These are phyloP conservation scores for Wickerhamiella cacticola DNA, from an alignment of 805 yeast genomes.

Conservation along the genomic window DNA sequence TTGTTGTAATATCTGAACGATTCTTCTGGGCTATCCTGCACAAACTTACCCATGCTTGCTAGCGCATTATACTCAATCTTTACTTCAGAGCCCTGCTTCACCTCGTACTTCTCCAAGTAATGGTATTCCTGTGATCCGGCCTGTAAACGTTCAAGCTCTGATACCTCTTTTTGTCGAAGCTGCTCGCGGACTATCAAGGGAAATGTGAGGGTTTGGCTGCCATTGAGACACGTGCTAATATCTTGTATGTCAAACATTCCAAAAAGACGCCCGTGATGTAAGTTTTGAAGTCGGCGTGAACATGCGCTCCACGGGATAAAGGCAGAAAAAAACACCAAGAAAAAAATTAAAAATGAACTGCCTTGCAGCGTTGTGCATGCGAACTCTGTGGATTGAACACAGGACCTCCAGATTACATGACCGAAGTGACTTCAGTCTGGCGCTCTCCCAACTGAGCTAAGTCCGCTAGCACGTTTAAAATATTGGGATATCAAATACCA, in stretches of 20 bases:
- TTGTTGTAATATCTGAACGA: not conserved
- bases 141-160: not conserved
- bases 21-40: not conserved
- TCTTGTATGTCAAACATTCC: not conserved
- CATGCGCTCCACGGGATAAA: not conserved
- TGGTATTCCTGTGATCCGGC: not conserved
- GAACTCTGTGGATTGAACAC: constrained; percentile 70
- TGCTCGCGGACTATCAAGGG: not conserved
- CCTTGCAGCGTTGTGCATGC: too few species aligned
- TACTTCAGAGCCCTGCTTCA: not conserved
- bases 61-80: not conserved
- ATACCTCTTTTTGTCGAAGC: not conserved
- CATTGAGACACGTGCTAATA: too few species aligned
- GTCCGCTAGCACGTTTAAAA: too few species aligned
- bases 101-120: not conserved
- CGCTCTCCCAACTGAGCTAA: constrained; percentile 42
- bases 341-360: too few species aligned
- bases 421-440: constrained; percentile 35
- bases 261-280: too few species aligned
- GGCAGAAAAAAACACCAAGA: not conserved
- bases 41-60: not conserved
- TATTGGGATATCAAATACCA: too few species aligned
- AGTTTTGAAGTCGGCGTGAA: not conserved
- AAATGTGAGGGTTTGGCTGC: not conserved
- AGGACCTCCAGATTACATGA: constrained; percentile 60